Percentiles rank a stretch among this genome's conserved stretches.
These are phyloP conservation scores for Chlorociboria aeruginascens DNA, from an alignment of 495 filamentous ascomycete genomes.

Conservation along the genomic window DNA sequence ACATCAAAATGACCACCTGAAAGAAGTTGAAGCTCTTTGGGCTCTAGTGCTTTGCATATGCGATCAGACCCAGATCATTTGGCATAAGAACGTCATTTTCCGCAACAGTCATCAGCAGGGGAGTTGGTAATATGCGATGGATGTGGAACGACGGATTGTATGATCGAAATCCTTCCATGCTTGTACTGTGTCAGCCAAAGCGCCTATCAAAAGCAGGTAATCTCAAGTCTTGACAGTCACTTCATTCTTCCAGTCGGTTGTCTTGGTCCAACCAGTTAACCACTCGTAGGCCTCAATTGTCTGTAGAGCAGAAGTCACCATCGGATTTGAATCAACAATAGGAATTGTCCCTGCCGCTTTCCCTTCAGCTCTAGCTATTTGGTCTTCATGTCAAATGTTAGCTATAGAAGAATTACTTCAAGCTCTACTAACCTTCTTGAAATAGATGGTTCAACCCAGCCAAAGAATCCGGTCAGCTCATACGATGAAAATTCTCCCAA, in stretches of 20 bases:
- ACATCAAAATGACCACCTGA: constrained; percentile 21
- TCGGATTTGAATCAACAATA: background rate
- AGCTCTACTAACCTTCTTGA: background rate
- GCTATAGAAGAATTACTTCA: background rate
- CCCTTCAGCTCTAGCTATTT: background rate
- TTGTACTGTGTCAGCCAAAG: constrained; percentile 1
- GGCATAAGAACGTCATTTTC: constrained; percentile 16
- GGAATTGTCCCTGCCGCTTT: background rate
- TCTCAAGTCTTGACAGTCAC: constrained; percentile 15
- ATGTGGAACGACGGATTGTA: background rate
- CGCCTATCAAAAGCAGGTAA: constrained; percentile 16
- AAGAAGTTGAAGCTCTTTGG: constrained; percentile 21
- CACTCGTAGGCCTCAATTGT: background rate
- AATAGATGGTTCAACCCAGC: background rate
- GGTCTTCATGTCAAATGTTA: background rate
- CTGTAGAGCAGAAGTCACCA: background rate
- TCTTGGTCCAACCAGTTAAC: background rate
- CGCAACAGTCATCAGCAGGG: constrained; percentile 25
- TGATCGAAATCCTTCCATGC: constrained; percentile 13
- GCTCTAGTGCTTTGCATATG: constrained; percentile 20
- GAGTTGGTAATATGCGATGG: constrained; percentile 26
- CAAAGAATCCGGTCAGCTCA: background rate
- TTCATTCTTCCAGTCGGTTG: constrained; percentile 20
- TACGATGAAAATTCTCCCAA: constrained; percentile 1
- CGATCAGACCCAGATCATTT: constrained; percentile 14